phyloP scores from a whole-genome alignment of 305 asterid species.

The Fraxinus angustifolia region DNA sequence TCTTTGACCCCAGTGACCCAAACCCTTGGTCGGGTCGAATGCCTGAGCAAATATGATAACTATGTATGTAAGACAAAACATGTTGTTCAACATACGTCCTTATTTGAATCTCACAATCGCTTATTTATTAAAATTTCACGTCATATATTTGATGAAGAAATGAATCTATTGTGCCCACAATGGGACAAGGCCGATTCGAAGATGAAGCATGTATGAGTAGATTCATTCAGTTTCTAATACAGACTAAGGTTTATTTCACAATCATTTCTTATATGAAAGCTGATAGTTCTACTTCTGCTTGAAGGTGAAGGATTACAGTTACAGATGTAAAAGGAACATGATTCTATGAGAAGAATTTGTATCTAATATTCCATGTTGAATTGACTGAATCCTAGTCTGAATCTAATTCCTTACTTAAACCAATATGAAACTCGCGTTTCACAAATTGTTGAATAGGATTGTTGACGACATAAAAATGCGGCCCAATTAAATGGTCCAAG shows the following conservation, averaged over 20 bases:
- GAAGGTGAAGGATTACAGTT: not conserved
- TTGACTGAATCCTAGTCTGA: not conserved
- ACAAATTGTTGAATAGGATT: not conserved
- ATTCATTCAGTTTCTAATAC: no score
- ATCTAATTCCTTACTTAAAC: not conserved
- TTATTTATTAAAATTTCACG: not conserved
- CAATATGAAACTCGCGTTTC: not conserved
- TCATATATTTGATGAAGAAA: not conserved
- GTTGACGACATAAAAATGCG: no score
- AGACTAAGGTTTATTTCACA: not conserved
- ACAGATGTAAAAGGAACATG: not conserved
- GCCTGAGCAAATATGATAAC: no score
- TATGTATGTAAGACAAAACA: not conserved
- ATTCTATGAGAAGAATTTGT: not conserved
- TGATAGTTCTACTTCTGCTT: not conserved
- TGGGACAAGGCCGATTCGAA: not conserved
- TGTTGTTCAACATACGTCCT: not conserved
- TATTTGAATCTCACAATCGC: no score
- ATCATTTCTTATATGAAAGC: not conserved
- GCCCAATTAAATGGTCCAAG: no score
- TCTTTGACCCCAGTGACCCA: no score
- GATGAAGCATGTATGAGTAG: not conserved
- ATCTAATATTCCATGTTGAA: no score
- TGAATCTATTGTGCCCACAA: not conserved
- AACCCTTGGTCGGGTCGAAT: no score